Evolutionary conservation across 2,329 filamentous ascomycete species (phyloP), one percentile per base, ranked within the genome.

Genomic region (Ascocoryne sarcoides): DNA sequence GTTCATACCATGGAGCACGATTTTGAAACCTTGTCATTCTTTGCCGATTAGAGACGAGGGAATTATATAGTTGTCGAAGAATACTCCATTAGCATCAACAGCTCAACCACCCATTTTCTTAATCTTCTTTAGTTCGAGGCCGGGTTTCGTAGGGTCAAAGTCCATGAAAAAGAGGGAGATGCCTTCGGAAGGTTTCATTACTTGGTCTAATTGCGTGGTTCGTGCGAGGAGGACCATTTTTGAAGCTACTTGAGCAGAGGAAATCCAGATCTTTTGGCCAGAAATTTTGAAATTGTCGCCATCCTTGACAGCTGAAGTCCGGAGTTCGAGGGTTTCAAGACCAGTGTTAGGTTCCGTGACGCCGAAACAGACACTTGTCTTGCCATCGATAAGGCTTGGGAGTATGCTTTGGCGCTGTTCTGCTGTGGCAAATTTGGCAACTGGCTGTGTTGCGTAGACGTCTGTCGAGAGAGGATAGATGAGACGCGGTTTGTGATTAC

Each of bases 221-320:
- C 86, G 75, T 0, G 84, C 84, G 0, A 94, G 71, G 0, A 93
- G 69, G 3, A 93, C 79, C 85, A 93, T 93, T 54, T 86, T 85
- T 3, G 72, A 71, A 0, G 86, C 85, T 0, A 90, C 82, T 58
- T 93, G 84, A 0, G 86, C 86, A 39, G 78, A 89, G 0, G 84
- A 85, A 40, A 92, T 93, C 86, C 86, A 93, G 40, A 90, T 89
- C 64, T 93, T 93, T 58, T 90, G 84, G 0, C 86, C 85, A 0
- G 75, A 75, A 9, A 93, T 70, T 1, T 64, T 67, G 57, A 89
- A 93, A 3, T 66, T 70, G 10, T 72, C 65, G 0, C 73, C 74
- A 15, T 76, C 73, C 49, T 70, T 73, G 20, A 61, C 70, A 0
- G 85, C 85, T 4, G 65, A 62, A 0, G 84, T 90, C 29, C 69